Evolutionary conservation across 208 protist genomes (phyloP), one percentile per base, ranked within the genome.

Genomic region (Crithidia expoeki): DNA sequence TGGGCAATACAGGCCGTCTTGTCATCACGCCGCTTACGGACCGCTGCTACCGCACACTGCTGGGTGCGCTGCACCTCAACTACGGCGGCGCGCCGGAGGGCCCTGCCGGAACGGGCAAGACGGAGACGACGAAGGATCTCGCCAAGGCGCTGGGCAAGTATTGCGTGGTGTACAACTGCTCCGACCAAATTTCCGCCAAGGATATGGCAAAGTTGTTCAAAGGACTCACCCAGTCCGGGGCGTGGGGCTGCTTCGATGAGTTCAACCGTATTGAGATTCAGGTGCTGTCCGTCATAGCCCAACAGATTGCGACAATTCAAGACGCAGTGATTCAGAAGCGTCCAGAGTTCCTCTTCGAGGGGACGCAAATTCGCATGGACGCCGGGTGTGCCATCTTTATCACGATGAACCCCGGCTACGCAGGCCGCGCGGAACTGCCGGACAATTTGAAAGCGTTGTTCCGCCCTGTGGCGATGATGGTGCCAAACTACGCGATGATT

Each of bases 381-480:
- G 56, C 84, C 9, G 91, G 93, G 12, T 99, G 95, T 75, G 90
- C 95, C 62, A 88, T 98, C 64, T 99, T 99, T 82, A 94, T 99
- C 74, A 99, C 98, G 19, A 99, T 99, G 98, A 99, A 99, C 80
- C 98, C 98, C 11, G 97, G 97, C 60, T 99, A 99, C 80, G 97
- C 98, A 0, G 98, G 98, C 28, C 93, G 98, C 58, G 95, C 97
- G 6, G 97, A 99, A 79, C 84, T 99, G 52, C 98, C 98, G 0
- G 98, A 99, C 84, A 99, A 99, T 72, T 83, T 99, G 33, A 99
- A 99, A 83, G 97, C 97, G 14, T 92, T 99, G 25, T 99, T 99
- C 88, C 86, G 98, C n/a, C 98, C 98, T 2, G 98, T 99, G 32
- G 95, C 98, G 32, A 99, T 99, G 95, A 98, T 98, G 95, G 92